A percentile compares a stretch with the other conserved stretches of the same genome.
These are phyloP conservation scores for Trypethelium eluteriae DNA, from an alignment of 495 filamentous ascomycete species.

Conservation along the genomic window DNA sequence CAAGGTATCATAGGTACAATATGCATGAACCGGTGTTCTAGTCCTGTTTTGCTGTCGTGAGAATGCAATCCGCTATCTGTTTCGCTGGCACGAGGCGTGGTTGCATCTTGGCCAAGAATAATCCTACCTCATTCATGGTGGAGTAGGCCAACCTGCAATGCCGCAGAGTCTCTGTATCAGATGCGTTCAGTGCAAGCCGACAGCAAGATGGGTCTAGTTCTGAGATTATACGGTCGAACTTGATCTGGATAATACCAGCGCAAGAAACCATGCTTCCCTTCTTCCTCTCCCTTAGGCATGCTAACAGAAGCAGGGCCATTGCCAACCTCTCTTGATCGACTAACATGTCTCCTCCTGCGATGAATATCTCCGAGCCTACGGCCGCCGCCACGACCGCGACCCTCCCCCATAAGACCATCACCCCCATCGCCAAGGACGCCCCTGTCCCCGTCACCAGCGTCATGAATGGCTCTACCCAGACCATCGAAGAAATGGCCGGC, in stretches of 20 bases:
- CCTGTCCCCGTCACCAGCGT: constrained; percentile 31
- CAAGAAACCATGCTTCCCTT: constrained; percentile 76
- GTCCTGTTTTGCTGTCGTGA: constrained; percentile 27
- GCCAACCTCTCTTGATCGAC: constrained; percentile 34
- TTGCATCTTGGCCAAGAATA: constrained; percentile 8
- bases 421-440: constrained; percentile 31
- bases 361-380: constrained; percentile 38
- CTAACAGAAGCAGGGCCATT: constrained; percentile 24
- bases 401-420: constrained; percentile 18
- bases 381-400: constrained; percentile 28
- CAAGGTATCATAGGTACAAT: constrained; percentile 58
- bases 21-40: constrained; percentile 61
- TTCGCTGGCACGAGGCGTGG: constrained; percentile 14
- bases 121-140: no score
- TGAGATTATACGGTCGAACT: constrained; percentile 97
- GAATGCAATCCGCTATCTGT: constrained; percentile 26
- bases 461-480: constrained; percentile 42
- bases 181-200: constrained; percentile 10
- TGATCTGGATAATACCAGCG: constrained; percentile 99
- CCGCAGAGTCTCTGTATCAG: no score
- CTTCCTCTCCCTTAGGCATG: constrained; percentile 26
- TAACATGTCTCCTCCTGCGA: constrained; percentile 68
- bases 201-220: constrained; percentile 46
- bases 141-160: no score
- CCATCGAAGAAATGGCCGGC: constrained; percentile 53